Base-by-base conservation (phyloP, 495 filamentous ascomycete genomes). In the Xylaria venustula region DNA sequence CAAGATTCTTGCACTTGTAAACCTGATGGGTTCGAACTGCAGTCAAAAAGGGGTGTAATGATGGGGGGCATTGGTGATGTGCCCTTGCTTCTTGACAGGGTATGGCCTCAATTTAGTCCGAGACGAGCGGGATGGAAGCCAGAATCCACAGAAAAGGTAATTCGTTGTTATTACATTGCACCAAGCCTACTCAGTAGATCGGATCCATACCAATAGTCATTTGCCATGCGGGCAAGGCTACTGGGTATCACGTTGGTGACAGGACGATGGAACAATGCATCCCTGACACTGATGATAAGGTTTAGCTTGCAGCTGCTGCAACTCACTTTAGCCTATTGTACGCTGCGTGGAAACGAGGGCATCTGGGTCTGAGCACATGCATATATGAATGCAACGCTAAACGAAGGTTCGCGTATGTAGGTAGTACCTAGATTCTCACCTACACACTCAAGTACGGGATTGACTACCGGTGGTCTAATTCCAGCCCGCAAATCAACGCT, bases 241-340 rank as follows among this genome's bases (percentile, higher is more conserved):
- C 23, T 46, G 23, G 26, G 41, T 8, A 15, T 3, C 25, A 25
- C 9, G 19, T 40, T 30, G 28, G 17, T 25, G 25, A 47, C 22
- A 26, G 28, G 25, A 57, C 26, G 42, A 42, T 17, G 54, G 41
- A 47, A 57, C 54, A n/a, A 30, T 42, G 26, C 23, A 56, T 56
- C 26, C 41, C 26, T 42, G 19, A 17, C 30, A 36, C 54, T 36
- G 36, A 32, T 36, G 42, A 36, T 22, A 28, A 42, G 41, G 25
- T n/a, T 47, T n/a, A 34, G 54, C 54, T 57, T 47, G 54, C 26
- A 57, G 54, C 41, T 32, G 54, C 40, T 56, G 26, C 40, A 26
- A 36, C 17, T n/a, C 17, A 57, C 30, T 45, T 57, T 36, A 57
- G 54, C 54, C 54, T 57, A 57, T 57, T n/a, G 15, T 22, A 45